Conservation (phyloP, 1,284 basidiomycete species). For the Cutaneotrichosporon sp. region DNA sequence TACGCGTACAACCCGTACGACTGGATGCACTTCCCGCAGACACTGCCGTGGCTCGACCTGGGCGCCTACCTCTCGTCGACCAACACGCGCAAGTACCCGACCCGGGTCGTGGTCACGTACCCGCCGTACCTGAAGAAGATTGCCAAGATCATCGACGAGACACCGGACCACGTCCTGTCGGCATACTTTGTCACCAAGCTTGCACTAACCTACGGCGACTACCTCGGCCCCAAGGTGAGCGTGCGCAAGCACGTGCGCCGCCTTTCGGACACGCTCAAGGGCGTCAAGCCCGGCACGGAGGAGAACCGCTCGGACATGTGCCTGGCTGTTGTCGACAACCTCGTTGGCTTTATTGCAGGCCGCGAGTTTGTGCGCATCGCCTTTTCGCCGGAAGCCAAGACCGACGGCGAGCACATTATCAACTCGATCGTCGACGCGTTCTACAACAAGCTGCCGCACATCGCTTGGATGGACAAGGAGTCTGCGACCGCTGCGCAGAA, state of each 20-base stretch:
- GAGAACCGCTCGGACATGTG: constrained; percentile 70
- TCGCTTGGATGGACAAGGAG: constrained; percentile 88
- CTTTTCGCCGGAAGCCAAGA: constrained; percentile 73
- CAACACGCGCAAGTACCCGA: constrained; percentile 70
- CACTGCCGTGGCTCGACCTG: constrained; percentile 75
- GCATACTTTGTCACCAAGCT: constrained; percentile 76
- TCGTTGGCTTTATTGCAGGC: constrained; percentile 53
- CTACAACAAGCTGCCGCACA: constrained; percentile 65
- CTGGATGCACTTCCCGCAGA: constrained; percentile 63
- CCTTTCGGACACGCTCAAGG: constrained; percentile 66
- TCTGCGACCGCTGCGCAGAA: constrained; percentile 75
- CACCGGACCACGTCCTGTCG: constrained; percentile 61
- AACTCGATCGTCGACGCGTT: constrained; percentile 77
- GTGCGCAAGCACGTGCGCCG: constrained; percentile 67
- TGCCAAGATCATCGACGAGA: constrained; percentile 63
- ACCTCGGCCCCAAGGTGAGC: constrained; percentile 66
- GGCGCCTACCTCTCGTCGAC: constrained; percentile 77
- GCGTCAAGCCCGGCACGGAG: constrained; percentile 79
- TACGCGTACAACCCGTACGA: constrained; percentile 81
- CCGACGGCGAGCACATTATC: constrained; percentile 78
- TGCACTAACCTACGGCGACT: constrained; percentile 60
- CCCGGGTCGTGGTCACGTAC: constrained; percentile 70
- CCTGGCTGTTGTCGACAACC: constrained; percentile 46
- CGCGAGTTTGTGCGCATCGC: constrained; percentile 75
- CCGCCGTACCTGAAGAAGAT: constrained; percentile 72